Percentiles rank a stretch among this genome's conserved stretches.
Conservation (phyloP, 371 early-diverging fungal genomes). For the Apophysomyces ossiformis region DNA sequence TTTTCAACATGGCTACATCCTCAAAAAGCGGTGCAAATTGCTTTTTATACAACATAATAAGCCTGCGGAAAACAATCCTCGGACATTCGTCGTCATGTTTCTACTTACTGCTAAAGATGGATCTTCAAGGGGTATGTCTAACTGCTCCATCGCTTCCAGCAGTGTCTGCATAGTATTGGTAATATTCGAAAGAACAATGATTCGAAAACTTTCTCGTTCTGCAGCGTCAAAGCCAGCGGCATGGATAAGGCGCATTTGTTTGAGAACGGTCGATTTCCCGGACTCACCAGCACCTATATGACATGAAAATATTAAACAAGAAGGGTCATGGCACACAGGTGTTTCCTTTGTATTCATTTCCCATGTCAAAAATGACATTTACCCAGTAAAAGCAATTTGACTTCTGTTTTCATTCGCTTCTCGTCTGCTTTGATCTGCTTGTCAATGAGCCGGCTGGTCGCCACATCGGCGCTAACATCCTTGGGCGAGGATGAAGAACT, state of each 20-base stretch:
- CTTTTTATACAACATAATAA: slow-evolving; percentile 1
- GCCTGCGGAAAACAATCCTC: too few species aligned
- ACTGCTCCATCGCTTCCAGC: slow-evolving; percentile 77
- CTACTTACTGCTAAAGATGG: slow-evolving; percentile 53
- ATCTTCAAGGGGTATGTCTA: slow-evolving; percentile 67
- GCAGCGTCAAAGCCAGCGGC: slow-evolving; percentile 80
- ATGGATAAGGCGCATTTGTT: slow-evolving; percentile 95
- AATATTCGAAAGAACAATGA: slow-evolving; percentile 86
- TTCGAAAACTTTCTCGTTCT: slow-evolving; percentile 85
- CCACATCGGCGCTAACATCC: not conserved
- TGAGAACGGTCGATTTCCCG: slow-evolving; percentile 93
- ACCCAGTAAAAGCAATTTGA: slow-evolving; percentile 85
- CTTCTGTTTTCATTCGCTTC: slow-evolving; percentile 69
- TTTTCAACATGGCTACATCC: slow-evolving; percentile 39
- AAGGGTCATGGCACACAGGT: not conserved
- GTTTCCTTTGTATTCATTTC: not conserved
- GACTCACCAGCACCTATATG: slow-evolving; percentile 91
- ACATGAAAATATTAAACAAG: not conserved
- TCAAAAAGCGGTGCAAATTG: slow-evolving; percentile 32
- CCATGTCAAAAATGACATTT: slow-evolving; percentile 1
- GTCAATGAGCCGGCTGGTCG: slow-evolving; percentile 57
- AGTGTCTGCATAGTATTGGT: slow-evolving; percentile 84
- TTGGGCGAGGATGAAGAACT: slow-evolving; percentile 1
- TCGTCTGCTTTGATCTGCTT: slow-evolving; percentile 73
- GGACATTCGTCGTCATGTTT: not conserved